These are phyloP conservation scores for Cytospora chrysosperma DNA, from an alignment of 2,329 filamentous ascomycete genomes.

Conservation along the genomic window DNA sequence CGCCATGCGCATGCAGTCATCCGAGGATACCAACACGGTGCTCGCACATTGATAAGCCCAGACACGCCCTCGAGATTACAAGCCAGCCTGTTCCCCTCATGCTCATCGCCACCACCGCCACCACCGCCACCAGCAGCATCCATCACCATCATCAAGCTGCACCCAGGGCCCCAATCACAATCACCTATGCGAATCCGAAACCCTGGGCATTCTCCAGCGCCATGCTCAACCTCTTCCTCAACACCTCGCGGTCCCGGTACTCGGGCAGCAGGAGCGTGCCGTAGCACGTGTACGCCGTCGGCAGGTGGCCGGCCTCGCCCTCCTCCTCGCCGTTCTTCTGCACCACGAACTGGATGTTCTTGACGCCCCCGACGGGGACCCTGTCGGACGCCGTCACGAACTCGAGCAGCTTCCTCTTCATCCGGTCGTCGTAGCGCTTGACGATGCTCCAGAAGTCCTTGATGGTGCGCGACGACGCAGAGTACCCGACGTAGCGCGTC, in stretches of 20 bases:
- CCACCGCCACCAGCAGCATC: background rate
- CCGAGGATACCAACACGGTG: background rate
- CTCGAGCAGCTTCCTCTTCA: constrained; percentile 77
- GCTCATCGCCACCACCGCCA: background rate
- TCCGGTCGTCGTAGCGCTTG: constrained; percentile 61
- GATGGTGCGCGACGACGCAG: constrained; percentile 66
- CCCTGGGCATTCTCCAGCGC: constrained; percentile 86
- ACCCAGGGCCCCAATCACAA: background rate
- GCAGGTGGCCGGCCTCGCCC: constrained; percentile 58
- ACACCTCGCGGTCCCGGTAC: constrained; percentile 68
- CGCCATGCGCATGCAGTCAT: background rate
- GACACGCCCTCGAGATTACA: background rate
- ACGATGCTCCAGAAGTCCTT: constrained; percentile 84
- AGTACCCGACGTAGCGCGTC: constrained; percentile 80
- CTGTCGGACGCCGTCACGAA: constrained; percentile 94
- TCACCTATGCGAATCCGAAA: constrained; percentile 74
- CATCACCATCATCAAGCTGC: background rate
- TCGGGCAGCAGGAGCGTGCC: constrained; percentile 82
- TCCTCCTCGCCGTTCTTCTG: constrained; percentile 71
- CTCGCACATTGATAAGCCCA: background rate
- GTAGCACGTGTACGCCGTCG: constrained; percentile 91
- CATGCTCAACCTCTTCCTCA: constrained; percentile 75
- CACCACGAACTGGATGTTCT: constrained; percentile 79
- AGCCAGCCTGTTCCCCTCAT: background rate
- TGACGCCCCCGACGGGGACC: constrained; percentile 82